phyloP scores from a whole-genome alignment of 2,329 filamentous ascomycete genomes.

The Tolypocladium album region DNA sequence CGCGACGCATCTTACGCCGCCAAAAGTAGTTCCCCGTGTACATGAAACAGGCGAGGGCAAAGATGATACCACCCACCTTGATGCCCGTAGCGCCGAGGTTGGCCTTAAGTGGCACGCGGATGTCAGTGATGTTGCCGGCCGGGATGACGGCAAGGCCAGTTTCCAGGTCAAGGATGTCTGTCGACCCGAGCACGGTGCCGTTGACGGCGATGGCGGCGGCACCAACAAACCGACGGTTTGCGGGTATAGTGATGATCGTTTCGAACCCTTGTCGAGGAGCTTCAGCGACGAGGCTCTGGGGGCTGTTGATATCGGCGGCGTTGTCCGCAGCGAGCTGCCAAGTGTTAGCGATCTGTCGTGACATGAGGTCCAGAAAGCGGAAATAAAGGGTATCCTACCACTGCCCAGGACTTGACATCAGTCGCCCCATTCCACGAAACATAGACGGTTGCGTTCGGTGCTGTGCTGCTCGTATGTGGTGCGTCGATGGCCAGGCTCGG shows the following conservation, averaged over 20 bases:
- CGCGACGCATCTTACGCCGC: neutral
- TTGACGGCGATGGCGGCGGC: neutral
- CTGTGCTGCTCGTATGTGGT: neutral
- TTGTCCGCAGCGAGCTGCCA: neutral
- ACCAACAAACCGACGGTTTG: neutral
- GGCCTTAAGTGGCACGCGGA: neutral
- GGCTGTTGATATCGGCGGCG: neutral
- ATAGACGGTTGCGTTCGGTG: neutral
- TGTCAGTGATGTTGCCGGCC: neutral
- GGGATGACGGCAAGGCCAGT: neutral
- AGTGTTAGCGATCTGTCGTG: neutral
- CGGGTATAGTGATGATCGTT: neutral
- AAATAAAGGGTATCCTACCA: neutral
- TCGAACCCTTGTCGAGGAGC: neutral
- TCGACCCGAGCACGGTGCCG: neutral
- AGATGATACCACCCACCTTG: neutral
- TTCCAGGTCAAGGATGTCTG: neutral
- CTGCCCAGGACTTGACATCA: neutral
- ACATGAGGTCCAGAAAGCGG: neutral
- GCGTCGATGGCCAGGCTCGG: slow-evolving; percentile 10
- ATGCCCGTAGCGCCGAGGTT: neutral
- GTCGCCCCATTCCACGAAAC: neutral
- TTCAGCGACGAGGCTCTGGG: neutral
- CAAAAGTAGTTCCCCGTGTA: slow-evolving; percentile 6
- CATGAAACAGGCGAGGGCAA: neutral